A percentile compares a stretch with the other conserved stretches of the same genome.
phyloP scores from a whole-genome alignment of 164 flowering plant genomes.

The Tinospora cordifolia region DNA sequence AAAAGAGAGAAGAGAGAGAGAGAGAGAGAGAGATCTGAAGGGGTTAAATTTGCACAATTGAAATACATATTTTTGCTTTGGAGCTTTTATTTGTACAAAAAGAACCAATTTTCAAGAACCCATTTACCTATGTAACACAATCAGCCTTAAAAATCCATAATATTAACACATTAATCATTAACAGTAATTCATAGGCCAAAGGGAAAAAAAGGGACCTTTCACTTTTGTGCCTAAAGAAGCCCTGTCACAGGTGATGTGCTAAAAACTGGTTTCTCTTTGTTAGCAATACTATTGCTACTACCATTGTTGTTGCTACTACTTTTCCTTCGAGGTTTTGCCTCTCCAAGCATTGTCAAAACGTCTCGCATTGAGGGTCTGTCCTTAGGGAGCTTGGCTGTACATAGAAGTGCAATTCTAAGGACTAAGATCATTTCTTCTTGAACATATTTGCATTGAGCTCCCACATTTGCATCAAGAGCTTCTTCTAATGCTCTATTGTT shows the following conservation, averaged over 20 bases:
- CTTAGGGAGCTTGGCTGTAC: constrained; percentile 87
- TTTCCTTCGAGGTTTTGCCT: constrained; percentile 88
- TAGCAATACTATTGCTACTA: constrained; percentile 17
- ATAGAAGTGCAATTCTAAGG: constrained; percentile 71
- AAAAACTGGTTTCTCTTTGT: constrained; percentile 55
- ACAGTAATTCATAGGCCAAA: background rate
- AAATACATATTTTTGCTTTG: background rate
- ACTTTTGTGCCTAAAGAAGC: constrained; percentile 27
- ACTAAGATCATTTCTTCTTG: constrained; percentile 94
- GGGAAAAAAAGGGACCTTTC: background rate
- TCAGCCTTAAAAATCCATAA: constrained; percentile 9
- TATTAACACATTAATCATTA: constrained; percentile 3
- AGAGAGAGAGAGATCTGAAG: background rate
- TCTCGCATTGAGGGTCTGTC: constrained; percentile 97
- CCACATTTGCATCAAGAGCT: constrained; percentile 58
- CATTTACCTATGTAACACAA: background rate
- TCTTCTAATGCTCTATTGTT: constrained; percentile 49
- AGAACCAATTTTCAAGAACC: background rate
- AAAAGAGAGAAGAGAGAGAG: background rate
- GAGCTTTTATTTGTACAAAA: constrained; percentile 6
- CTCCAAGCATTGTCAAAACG: constrained; percentile 79
- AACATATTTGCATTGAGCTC: constrained; percentile 52
- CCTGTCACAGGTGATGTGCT: constrained; percentile 61
- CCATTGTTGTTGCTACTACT: constrained; percentile 43
- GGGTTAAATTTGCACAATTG: background rate